Evolutionary conservation across 1,284 basidiomycete species (phyloP), one percentile per base, ranked within the genome.

Genomic region (Abortiporus biennis): DNA sequence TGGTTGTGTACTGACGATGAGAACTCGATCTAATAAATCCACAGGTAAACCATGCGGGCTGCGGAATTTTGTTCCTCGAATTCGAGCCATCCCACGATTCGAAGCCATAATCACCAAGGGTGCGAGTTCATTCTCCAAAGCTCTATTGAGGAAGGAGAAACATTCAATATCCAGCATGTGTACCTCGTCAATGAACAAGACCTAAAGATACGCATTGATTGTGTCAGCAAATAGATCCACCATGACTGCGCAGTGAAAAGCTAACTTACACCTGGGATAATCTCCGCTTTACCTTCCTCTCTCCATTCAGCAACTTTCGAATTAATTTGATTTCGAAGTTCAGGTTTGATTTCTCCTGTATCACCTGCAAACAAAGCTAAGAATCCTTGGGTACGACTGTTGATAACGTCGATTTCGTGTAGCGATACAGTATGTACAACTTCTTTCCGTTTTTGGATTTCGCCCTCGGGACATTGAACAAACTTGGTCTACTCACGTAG

Each of bases 141-240:
- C 95, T 33, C 95, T 81, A 65, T 99, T 99, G 48, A 99, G 72
- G 76, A 95, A 99, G 6, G 93, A 96, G 74, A 98, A 98, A 62
- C 95, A 99, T 65, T 99, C 95, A 50, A 99, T 96, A 63, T 99
- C 95, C 50, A 99, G 83, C 95, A 99, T 99, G 72, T 99, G 96
- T 13, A 97, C 93, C 66, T 97, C 91, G 61, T 92, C 89, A 52
- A 92, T 92, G 68, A 93, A 92, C 13, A 93, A 69, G 9, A 92
- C 88, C 87, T 91, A 52, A 23, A 32, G 39, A 25, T 20, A 40
- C n/a, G n/a, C n/a, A n/a, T n/a, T n/a, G n/a, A n/a, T n/a, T n/a
- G n/a, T n/a, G n/a, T n/a, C 23, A 21, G 13, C 34, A 6, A 33
- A 15, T 9, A 21, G 21, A 22, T 22, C 11, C n/a, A n/a, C 13